Evolutionary conservation across 306 rosid genomes (phyloP), one percentile per base, ranked within the genome.

Genomic region (Geum urbanum): DNA sequence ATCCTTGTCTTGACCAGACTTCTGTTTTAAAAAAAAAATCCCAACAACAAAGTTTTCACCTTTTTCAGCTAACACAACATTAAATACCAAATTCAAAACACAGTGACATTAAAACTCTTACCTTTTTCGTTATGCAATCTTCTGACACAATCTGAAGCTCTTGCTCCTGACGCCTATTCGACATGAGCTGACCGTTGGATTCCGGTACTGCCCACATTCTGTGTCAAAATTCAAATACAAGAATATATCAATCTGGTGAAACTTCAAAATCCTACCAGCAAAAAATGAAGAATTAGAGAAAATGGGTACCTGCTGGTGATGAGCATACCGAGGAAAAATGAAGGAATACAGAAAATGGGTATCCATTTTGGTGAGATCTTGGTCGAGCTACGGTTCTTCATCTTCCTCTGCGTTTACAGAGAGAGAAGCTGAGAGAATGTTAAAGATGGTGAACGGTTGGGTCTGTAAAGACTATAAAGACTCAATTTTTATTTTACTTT

Each of bases 341-440:
- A 87, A 54, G 82, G 80, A 48, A 84, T 43, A 70, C 96, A 94
- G 84, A 94, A 82, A 74, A 94, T 77, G 39, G 99, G 97, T 78
- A 94, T 56, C 99, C 99, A 94, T 80, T 76, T 74, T 1, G 86
- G 76, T 9, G 99, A 87, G 78, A 94, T 81, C 86, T 86, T 94
- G 60, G 77, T 18, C 45, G 84, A 67, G 81, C 77, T 53, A 27
- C 97, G 89, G 67, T 49, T 72, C 83, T 87, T 94, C 95, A 94
- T 92, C 6, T 67, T 81, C 66, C 66, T 13, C 22, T 18, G 7
- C n/a, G 51, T 44, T 35, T 40, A 15, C 47, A 59, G 35, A 50
- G 64, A 75, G 8, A 19, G 55, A 45, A 2, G 44, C 27, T 24
- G 45, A n/a, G 27, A 24, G 27, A 24, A 24, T 24, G n/a, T n/a